phyloP scores from a whole-genome alignment of 1,284 basidiomycete species.

The Crepidotus sp. region DNA sequence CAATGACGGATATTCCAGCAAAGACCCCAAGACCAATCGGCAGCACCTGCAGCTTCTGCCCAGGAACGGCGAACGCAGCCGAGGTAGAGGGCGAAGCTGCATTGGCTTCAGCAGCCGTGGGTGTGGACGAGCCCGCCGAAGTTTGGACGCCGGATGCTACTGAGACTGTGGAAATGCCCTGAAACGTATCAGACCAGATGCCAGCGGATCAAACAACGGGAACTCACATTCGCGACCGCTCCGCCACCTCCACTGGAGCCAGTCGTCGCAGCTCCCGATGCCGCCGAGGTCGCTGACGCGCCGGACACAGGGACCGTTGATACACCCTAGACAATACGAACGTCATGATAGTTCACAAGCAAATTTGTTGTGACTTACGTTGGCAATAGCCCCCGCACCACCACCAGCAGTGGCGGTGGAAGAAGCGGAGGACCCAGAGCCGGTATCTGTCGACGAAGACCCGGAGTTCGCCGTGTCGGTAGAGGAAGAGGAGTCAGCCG shows the following conservation, averaged over 20 bases:
- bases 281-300: conserved; percentile 1
- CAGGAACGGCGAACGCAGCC: conserved; percentile 55
- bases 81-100: conserved; percentile 29
- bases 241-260: neutral
- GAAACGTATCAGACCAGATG: neutral
- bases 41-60: conserved; percentile 62
- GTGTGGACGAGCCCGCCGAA: conserved; percentile 4
- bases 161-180: conserved; percentile 15
- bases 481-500: conserved; percentile 14
- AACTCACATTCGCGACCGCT: conserved; percentile 12
- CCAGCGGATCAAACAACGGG: neutral
- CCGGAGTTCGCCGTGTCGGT: conserved; percentile 10
- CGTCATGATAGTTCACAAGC: neutral
- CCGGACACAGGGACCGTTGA: conserved; percentile 20
- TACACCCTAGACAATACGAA: conserved; percentile 20
- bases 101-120: conserved; percentile 35
- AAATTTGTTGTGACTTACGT: conserved; percentile 13
- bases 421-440: conserved; percentile 9
- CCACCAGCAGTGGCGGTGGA: conserved; percentile 11
- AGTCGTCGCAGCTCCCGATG: conserved; percentile 12
- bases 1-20: conserved; percentile 72
- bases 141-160: conserved; percentile 6
- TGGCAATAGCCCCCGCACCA: conserved; percentile 14
- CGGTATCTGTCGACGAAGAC: conserved; percentile 10
- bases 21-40: conserved; percentile 76